Evolutionary conservation across 2,329 filamentous ascomycete species (phyloP), one percentile per base, ranked within the genome.

Genomic region (Fusarium sp.): DNA sequence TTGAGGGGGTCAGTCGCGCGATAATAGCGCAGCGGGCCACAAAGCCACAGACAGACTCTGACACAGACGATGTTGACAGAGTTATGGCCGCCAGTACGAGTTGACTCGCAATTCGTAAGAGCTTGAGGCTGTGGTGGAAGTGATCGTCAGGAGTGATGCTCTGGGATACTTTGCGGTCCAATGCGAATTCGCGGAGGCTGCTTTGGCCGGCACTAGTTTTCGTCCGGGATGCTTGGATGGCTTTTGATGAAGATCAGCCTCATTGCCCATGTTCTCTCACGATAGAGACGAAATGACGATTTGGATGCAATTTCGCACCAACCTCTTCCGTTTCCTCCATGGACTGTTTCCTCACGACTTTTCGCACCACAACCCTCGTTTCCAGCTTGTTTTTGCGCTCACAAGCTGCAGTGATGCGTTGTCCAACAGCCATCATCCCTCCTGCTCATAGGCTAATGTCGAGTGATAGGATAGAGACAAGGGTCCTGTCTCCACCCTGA

Each of bases 381-480:
- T 20, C 32, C 44, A 62, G 58, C 69, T 71, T 71, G 59, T 48
- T 72, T 73, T 73, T 69, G 66, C 65, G 65, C 65, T 71, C 70
- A 65, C 55, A 56, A 66, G 59, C 75, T 81, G 80, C 80, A 81
- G 62, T 76, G 79, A 76, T 82, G 79, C 72, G 80, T 77, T 82
- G 80, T 79, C 74, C 75, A 80, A 79, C 82, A 83, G 77, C 77
- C 77, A 77, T 78, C 60, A 78, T 77, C 77, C 77, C 75, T 80
- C 76, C 72, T 77, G 72, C 78, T 76, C 73, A 74, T 74, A 76
- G 65, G 72, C 60, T 73, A 65, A 67, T 65, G 60, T 62, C 57
- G 71, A 72, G 63, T 81, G 78, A 85, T 84, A 85, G 83, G 83
- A 76, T 76, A 72, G 73, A 68, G 69, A 57, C 59, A 68, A 58